A percentile compares a stretch with the other conserved stretches of the same genome.
These are phyloP conservation scores for Oenanthe sinensis DNA, from an alignment of 129 eudicot genomes.

Conservation along the genomic window DNA sequence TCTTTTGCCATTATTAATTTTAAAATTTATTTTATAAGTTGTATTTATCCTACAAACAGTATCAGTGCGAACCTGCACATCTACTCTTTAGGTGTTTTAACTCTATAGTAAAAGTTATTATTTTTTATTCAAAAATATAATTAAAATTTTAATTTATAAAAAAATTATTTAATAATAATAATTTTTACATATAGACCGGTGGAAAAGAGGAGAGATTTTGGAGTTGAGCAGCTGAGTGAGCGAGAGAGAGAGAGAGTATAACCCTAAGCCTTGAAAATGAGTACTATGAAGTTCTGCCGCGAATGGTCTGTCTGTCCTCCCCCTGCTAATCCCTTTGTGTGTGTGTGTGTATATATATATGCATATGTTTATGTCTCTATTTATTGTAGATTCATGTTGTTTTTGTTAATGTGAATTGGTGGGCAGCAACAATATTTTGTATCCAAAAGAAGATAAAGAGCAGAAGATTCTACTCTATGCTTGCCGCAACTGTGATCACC, in stretches of 20 bases:
- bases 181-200: too few relatives aligned
- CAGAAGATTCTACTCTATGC: slow-evolving; percentile 86
- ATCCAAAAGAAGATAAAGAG: slow-evolving; percentile 91
- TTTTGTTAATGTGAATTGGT: neutral
- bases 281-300: slow-evolving; percentile 99
- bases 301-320: slow-evolving; percentile 47
- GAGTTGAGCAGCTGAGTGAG: neutral
- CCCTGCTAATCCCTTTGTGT: neutral
- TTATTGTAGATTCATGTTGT: neutral
- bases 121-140: too few relatives aligned
- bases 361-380: neutral
- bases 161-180: too few relatives aligned
- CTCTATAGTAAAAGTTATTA: too few relatives aligned
- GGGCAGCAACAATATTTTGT: slow-evolving; percentile 78
- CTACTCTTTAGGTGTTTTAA: too few relatives aligned
- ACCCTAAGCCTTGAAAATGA: slow-evolving; percentile 39
- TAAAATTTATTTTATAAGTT: too few relatives aligned
- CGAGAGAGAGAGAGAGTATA: neutral
- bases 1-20: too few relatives aligned
- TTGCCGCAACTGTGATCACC: slow-evolving; percentile 94
- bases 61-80: too few relatives aligned
- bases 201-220: neutral
- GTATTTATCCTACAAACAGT: too few relatives aligned
- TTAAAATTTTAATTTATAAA: too few relatives aligned
- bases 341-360: neutral